Evolutionary conservation across 2,329 filamentous ascomycete species (phyloP), one percentile per base, ranked within the genome.

Genomic region (Arthrocladium fulminans): DNA sequence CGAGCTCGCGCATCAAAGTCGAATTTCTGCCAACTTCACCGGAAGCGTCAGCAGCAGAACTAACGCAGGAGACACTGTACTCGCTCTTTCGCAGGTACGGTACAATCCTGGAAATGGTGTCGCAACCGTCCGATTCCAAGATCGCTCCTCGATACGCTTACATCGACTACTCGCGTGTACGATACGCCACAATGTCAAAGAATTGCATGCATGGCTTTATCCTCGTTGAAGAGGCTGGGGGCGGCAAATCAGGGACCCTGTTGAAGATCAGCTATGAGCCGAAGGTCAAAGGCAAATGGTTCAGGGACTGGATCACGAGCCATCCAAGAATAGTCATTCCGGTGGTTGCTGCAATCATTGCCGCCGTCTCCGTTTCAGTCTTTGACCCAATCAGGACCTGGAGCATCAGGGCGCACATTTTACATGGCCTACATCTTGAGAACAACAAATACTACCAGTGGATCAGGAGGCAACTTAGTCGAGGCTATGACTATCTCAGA

Each of bases 311-410:
- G 89, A 66, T 97, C 23, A 74, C 85, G 8, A 85, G 71, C 50
- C 92, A 98, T 60, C 89, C 90, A 0, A 78, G 88, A 42, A 86
- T 97, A 39, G 85, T 94, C 22, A 83, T 98, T 40, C 90, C 92
- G 0, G 67, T 85, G 1, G 47, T 95, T 1, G 88, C 87, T 13
- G 90, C 88, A 1, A 67, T 97, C 2, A 63, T 95, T 24, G 88
- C 89, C 0, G 82, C 84, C 27, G 71, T 92, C 41, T 94, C 89
- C 0, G 88, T 96, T 17, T 80, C 86, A 1, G 74, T 97, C 6
- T 97, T 98, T 60, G 92, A 98, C 59, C 92, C 92, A 0, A 89
- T 98, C 50, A 81, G 92, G 38, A 89, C 88, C 0, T 92, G 94
- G 62, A 96, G 94, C 60, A 86, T 97, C 67, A 88, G 88, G 60